Base-by-base conservation (phyloP, 805 yeast genomes). In the Wickerhamomyces queroliae region DNA sequence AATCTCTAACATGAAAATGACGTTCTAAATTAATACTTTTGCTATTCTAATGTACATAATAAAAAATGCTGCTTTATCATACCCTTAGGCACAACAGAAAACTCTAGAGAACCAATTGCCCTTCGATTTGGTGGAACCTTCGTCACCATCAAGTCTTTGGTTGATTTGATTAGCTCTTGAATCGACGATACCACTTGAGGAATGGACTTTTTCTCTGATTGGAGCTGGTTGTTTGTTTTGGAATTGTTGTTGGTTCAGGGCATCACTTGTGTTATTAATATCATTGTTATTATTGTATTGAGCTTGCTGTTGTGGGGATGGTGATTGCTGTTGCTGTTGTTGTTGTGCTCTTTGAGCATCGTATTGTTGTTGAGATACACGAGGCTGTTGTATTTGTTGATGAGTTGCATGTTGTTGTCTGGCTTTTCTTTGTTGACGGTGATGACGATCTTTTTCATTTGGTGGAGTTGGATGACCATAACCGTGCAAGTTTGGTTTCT, bases 401-500 rank as follows among this genome's bases (percentile, higher is more conserved):
- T 7, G 7, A 26, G 29, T 7, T 6, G 15, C 15, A 40, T 56
- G 54, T 37, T 52, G 33, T 35, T 52, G 52, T 48, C 53, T 48
- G 42, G 53, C 42, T 41, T 52, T 50, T 54, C 55, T 49, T 43
- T 51, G 59, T 36, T 58, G 53, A 38, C 58, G 52, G 27, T 56
- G 56, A 23, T 52, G 53, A 37, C 54, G 55, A 34, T 53, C 48
- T 21, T 50, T 56, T 43, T 49, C 52, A 35, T 55, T 51, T 41
- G 60, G 61, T 29, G 83, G 83, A 44, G 68, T 76, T 37, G 85
- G 83, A 56, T 79, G 78, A 21, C 93, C 93, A 56, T 84, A 84
- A 5, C 95, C 95, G 58, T 84, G 88, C 47, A 84, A 62, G 61
- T 84, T 84, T 34, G 86, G 87, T 56, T 86, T 82, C 58, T 80